These are phyloP conservation scores for Nidularia sp. DNA, from an alignment of 768 basidiomycete genomes.

Conservation along the genomic window DNA sequence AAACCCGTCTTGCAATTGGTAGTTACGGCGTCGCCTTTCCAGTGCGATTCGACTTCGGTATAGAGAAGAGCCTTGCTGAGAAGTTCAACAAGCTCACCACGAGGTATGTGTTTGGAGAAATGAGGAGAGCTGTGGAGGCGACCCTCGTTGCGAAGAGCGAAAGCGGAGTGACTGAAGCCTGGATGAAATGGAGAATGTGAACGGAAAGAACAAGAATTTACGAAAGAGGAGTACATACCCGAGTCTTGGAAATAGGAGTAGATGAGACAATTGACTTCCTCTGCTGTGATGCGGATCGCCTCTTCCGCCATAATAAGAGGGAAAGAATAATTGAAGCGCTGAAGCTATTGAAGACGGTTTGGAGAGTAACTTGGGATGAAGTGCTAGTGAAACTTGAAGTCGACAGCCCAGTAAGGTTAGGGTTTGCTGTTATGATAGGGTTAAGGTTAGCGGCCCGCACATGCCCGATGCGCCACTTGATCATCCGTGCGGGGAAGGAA, in stretches of 20 bases:
- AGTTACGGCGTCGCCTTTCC: slow-evolving; percentile 58
- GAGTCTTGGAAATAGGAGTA: slow-evolving; percentile 84
- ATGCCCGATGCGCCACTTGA: no score
- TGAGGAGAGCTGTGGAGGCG: slow-evolving; percentile 67
- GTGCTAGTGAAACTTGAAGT: no score
- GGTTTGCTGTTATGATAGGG: no score
- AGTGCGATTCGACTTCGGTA: slow-evolving; percentile 80
- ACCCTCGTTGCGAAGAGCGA: slow-evolving; percentile 72
- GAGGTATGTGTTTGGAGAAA: slow-evolving; percentile 69
- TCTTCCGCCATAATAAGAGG: slow-evolving; percentile 28
- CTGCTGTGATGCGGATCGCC: slow-evolving; percentile 66
- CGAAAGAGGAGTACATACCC: slow-evolving; percentile 34
- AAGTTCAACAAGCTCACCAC: slow-evolving; percentile 79
- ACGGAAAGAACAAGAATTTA: background rate
- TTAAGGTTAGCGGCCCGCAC: no score
- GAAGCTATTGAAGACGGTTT: no score
- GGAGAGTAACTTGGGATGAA: no score
- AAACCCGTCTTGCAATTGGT: slow-evolving; percentile 67
- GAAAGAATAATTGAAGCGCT: background rate
- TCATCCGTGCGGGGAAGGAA: no score
- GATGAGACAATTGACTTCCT: slow-evolving; percentile 83
- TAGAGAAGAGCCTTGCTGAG: slow-evolving; percentile 79
- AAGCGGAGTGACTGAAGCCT: slow-evolving; percentile 84
- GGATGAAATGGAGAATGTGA: background rate
- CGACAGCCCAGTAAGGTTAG: no score